A percentile compares a stretch with the other conserved stretches of the same genome.
These are phyloP conservation scores for Tylopilus subfusipes DNA, from an alignment of 768 basidiomycete species.

Conservation along the genomic window DNA sequence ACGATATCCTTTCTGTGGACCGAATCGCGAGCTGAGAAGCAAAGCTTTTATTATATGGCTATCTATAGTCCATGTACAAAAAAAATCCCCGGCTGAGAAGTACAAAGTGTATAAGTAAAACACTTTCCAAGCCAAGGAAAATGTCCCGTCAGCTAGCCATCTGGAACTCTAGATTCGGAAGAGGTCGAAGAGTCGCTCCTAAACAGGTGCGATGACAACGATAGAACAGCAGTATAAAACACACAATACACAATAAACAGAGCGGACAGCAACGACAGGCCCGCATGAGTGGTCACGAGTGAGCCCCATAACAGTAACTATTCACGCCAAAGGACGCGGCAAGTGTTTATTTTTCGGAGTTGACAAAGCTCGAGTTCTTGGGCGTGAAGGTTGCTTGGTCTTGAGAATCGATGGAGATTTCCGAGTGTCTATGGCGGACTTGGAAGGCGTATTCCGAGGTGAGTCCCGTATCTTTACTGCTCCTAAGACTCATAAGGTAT, in stretches of 20 bases:
- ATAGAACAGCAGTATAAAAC: conserved; percentile 1
- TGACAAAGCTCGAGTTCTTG: conserved; percentile 23
- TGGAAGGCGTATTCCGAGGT: conserved; percentile 30
- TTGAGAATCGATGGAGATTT: conserved; percentile 32
- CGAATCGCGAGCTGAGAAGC: neutral
- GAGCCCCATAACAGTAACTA: conserved; percentile 6
- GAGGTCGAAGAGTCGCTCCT: neutral
- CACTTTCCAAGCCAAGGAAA: neutral
- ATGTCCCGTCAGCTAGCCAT: neutral
- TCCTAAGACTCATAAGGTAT: conserved; percentile 21
- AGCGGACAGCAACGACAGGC: conserved; percentile 12
- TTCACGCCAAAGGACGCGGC: neutral
- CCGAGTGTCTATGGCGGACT: conserved; percentile 31
- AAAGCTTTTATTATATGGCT: neutral
- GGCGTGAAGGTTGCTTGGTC: conserved; percentile 25
- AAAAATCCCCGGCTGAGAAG: neutral
- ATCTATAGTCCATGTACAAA: neutral
- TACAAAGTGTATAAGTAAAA: neutral
- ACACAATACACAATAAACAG: conserved; percentile 30
- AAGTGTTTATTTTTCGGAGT: conserved; percentile 26
- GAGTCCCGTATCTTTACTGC: neutral
- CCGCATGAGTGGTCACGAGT: conserved; percentile 15
- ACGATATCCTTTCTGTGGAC: no score
- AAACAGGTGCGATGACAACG: neutral
- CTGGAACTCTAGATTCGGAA: conserved; percentile 8